phyloP scores from a whole-genome alignment of 768 basidiomycete genomes.

The Tricholoma sp. region DNA sequence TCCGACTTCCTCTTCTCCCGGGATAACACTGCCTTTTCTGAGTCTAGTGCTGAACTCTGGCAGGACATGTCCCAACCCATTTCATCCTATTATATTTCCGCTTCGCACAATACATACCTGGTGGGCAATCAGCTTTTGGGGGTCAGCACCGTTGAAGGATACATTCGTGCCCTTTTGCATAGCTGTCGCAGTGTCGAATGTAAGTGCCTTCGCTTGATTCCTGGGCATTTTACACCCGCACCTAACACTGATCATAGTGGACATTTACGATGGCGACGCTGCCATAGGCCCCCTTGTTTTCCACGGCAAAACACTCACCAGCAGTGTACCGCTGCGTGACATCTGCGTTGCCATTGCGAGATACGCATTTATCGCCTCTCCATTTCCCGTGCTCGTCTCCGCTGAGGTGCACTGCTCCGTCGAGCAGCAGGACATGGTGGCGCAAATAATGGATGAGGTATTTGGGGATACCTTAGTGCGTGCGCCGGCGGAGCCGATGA shows the following conservation, averaged over 20 bases:
- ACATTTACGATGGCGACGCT: slow-evolving; percentile 84
- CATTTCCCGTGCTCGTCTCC: slow-evolving; percentile 90
- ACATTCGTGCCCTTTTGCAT: slow-evolving; percentile 85
- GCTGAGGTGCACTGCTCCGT: slow-evolving; percentile 86
- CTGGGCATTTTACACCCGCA: not conserved
- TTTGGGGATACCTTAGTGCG: slow-evolving; percentile 39
- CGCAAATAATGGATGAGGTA: slow-evolving; percentile 58
- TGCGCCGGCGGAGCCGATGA: slow-evolving; percentile 37
- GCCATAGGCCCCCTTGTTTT: slow-evolving; percentile 71
- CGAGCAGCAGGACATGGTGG: slow-evolving; percentile 76
- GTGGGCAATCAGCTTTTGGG: slow-evolving; percentile 85
- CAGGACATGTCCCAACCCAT: slow-evolving; percentile 91
- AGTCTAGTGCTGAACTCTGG: slow-evolving; percentile 36
- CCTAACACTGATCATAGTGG: slow-evolving; percentile 48
- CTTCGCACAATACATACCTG: slow-evolving; percentile 91
- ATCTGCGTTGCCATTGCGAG: slow-evolving; percentile 79
- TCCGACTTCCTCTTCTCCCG: slow-evolving; percentile 74
- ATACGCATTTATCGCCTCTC: slow-evolving; percentile 88
- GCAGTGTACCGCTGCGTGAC: slow-evolving; percentile 74
- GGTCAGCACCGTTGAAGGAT: slow-evolving; percentile 85
- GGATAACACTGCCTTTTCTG: slow-evolving; percentile 60
- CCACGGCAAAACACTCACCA: slow-evolving; percentile 86
- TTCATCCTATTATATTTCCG: slow-evolving; percentile 82
- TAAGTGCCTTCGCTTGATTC: slow-evolving; percentile 36
- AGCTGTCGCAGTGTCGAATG: slow-evolving; percentile 93